Percentiles rank a stretch among this genome's conserved stretches.
Evolutionary conservation across 768 basidiomycete species (phyloP).

Genomic region (Boletus fagicola): DNA sequence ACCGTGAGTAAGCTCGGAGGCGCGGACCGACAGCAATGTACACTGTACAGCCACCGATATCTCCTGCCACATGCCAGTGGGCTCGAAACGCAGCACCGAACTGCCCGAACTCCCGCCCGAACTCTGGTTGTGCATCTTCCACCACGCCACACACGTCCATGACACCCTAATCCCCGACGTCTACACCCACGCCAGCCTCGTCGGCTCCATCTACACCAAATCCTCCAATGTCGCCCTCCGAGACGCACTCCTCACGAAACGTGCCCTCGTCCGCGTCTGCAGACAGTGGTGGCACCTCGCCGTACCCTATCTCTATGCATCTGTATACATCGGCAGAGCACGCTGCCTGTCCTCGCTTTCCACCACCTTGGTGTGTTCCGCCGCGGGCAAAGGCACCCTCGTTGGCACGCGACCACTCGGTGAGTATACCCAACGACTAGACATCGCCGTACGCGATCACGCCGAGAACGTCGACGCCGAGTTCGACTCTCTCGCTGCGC

Average conservation of each 20-base stretch:
- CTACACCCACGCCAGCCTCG: slow-evolving; percentile 13
- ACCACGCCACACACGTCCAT: slow-evolving; percentile 20
- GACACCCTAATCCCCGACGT: slow-evolving; percentile 24
- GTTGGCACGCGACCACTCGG: slow-evolving; percentile 16
- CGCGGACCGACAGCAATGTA: not conserved
- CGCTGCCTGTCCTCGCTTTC: slow-evolving; percentile 22
- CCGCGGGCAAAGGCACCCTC: slow-evolving; percentile 10
- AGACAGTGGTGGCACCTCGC: slow-evolving; percentile 31
- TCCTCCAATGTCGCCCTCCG: slow-evolving; percentile 8
- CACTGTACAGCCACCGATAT: not conserved
- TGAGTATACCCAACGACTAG: slow-evolving; percentile 24
- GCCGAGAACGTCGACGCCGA: not conserved
- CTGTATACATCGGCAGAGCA: slow-evolving; percentile 22
- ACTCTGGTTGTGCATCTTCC: slow-evolving; percentile 27
- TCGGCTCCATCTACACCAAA: slow-evolving; percentile 10
- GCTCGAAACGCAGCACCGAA: not conserved
- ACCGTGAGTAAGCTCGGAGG: too few species aligned
- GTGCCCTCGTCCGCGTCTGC: slow-evolving; percentile 30
- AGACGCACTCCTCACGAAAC: slow-evolving; percentile 25
- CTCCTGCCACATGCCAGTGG: not conserved
- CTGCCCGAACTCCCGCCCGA: slow-evolving; percentile 19
- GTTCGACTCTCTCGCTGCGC: slow-evolving; percentile 1
- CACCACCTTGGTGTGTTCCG: slow-evolving; percentile 11
- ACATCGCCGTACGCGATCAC: slow-evolving; percentile 25
- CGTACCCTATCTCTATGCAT: slow-evolving; percentile 22